Percentiles rank a stretch among this genome's conserved stretches.
phyloP scores from a whole-genome alignment of 352 stramenopile genomes.

The Phytophthora idaei region DNA sequence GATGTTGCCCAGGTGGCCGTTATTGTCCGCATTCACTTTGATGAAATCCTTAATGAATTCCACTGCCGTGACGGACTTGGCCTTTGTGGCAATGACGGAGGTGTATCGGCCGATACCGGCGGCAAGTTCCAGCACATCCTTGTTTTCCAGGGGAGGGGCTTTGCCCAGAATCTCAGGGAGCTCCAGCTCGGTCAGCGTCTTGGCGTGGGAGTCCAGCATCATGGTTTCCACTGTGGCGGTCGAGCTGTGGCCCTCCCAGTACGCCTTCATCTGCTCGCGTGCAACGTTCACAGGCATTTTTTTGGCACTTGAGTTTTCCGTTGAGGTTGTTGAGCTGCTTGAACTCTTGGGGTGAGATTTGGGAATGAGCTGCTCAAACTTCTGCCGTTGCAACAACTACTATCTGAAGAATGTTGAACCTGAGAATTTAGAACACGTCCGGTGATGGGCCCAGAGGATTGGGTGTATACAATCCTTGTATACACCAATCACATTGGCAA shows the following conservation, averaged over 20 bases:
- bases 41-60: conserved; percentile 86
- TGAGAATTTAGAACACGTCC: conserved; percentile 16
- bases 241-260: conserved; percentile 72
- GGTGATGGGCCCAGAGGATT: conserved; percentile 16
- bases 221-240: conserved; percentile 77
- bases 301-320: conserved; percentile 4
- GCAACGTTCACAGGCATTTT: conserved; percentile 59
- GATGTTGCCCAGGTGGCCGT: conserved; percentile 63
- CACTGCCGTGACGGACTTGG: conserved; percentile 68
- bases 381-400: conserved; percentile 11
- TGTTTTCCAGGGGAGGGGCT: conserved; percentile 54
- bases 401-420: no score
- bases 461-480: conserved; percentile 10
- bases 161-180: conserved; percentile 76
- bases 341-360: conserved; percentile 10
- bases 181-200: conserved; percentile 67
- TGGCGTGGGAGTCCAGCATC: conserved; percentile 83
- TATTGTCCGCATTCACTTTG: conserved; percentile 53
- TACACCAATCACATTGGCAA: conserved; percentile 17
- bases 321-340: conserved; percentile 8
- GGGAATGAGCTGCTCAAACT: conserved; percentile 15
- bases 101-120: conserved; percentile 77
- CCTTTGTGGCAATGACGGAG: conserved; percentile 47
- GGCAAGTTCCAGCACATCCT: conserved; percentile 74
- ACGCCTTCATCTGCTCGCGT: conserved; percentile 74